Conservation (phyloP, 2,329 filamentous ascomycete species). For the Penicillium expansum region DNA sequence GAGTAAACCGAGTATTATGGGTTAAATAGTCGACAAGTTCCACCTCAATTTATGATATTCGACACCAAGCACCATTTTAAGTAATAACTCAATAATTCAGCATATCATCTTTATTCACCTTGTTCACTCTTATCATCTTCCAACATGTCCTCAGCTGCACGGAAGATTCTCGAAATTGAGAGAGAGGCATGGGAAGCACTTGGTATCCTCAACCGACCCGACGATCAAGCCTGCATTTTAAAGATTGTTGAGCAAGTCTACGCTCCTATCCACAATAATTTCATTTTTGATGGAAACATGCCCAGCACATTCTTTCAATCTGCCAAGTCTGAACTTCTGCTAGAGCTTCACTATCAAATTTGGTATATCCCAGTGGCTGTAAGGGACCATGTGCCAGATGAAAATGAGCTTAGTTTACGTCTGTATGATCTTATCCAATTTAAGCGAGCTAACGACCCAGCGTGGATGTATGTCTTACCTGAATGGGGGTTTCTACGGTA, state of each 20-base stretch:
- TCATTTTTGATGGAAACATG: background rate
- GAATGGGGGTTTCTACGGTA: background rate
- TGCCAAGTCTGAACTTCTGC: background rate
- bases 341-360: background rate
- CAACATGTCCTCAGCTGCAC: background rate
- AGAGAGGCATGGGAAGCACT: background rate
- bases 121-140: background rate
- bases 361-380: background rate
- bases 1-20: background rate
- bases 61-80: background rate
- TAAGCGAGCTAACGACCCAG: background rate
- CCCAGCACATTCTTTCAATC: background rate
- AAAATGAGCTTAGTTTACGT: background rate
- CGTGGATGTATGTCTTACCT: background rate
- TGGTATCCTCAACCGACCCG: background rate
- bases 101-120: background rate
- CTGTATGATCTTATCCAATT: background rate
- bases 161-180: background rate
- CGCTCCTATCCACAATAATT: background rate
- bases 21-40: background rate
- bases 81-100: no score
- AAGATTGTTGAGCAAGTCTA: background rate
- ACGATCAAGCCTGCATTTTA: background rate
- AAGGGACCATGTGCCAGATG: background rate
- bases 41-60: background rate